Evolutionary conservation across 768 basidiomycete genomes (phyloP), one percentile per base, ranked within the genome.

Genomic region (Mycena galopus): DNA sequence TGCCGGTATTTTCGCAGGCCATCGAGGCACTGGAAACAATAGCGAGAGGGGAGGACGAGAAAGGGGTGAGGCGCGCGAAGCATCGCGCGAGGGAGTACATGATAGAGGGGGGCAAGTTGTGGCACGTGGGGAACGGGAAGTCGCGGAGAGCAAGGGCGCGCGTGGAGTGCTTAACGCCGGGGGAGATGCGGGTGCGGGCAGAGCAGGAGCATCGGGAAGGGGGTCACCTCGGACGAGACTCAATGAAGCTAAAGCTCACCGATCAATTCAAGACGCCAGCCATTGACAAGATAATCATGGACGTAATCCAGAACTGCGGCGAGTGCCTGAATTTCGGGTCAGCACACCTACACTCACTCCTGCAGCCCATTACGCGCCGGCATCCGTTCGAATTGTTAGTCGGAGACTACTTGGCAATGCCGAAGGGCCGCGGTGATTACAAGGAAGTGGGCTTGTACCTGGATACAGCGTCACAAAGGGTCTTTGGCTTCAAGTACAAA

Each of bases 21-120:
- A 21, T 71, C 1, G 62, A 65, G 14, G 60, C 70, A 2, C 64
- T 62, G 12, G 56, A 61, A 14, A 59, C 64, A 2, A 71, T 68
- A 19, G 67, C 33, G 33, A 73, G 23, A 71, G 76, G 75, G 44
- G 65, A 8, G 30, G 67, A 19, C 29, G 66, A 30, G 55, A 67
- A 23, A 65, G 68, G 6, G 0, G 37, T n/a, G 37, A 14, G 14
- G 21, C 23, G 27, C 21, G 76, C 51, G 59, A 71, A 51, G 44
- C 71, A 59, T 19, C 17, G 42, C 27, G 57, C 65, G 10, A 27
- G 21, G 37, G 29, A 72, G 7, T 72, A 72, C 59, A 33, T 70
- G 55, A 32, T 71, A 2, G 58, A 73, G 3, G 63, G 70, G 3
- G 50, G 23, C 17, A 71, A 62, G 35, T 35, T 73, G 30, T 73